phyloP scores from a whole-genome alignment of 2,329 filamentous ascomycete species.

The Rhytidhysteron rufulum region DNA sequence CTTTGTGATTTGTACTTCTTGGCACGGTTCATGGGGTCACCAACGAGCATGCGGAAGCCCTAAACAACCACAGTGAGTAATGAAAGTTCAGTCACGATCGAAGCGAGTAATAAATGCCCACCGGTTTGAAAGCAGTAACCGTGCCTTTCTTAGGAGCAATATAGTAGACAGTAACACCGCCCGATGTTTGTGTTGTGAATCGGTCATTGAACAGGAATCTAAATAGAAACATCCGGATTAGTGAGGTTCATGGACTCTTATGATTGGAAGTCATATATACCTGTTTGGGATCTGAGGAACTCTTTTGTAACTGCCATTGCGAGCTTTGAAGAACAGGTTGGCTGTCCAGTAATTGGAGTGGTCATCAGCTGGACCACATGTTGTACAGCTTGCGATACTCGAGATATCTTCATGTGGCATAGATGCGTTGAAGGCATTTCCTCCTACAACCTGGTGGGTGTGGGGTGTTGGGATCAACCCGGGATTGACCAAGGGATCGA shows the following conservation, averaged over 20 bases:
- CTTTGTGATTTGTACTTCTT: slow-evolving; percentile 16
- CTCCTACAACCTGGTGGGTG: too few relatives aligned
- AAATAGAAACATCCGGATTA: too few relatives aligned
- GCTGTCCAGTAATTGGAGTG: neutral
- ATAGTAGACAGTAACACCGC: neutral
- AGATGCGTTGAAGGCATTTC: neutral
- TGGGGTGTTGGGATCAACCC: too few relatives aligned
- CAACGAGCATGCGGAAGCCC: slow-evolving; percentile 12
- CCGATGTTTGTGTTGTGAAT: too few relatives aligned
- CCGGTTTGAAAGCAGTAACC: neutral
- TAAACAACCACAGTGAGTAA: too few relatives aligned
- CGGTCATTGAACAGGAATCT: neutral
- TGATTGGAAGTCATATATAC: too few relatives aligned
- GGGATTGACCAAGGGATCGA: too few relatives aligned
- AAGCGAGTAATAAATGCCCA: neutral
- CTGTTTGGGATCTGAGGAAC: neutral
- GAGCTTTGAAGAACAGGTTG: neutral
- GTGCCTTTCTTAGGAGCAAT: neutral
- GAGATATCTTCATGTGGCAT: neutral
- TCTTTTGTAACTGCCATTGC: neutral
- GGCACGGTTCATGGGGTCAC: slow-evolving; percentile 12
- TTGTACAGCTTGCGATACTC: neutral
- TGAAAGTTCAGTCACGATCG: neutral
- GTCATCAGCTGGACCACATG: neutral
- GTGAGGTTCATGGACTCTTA: too few relatives aligned